phyloP scores from a whole-genome alignment of 148 eudicot genomes.

The Heliamphora exappendiculata region DNA sequence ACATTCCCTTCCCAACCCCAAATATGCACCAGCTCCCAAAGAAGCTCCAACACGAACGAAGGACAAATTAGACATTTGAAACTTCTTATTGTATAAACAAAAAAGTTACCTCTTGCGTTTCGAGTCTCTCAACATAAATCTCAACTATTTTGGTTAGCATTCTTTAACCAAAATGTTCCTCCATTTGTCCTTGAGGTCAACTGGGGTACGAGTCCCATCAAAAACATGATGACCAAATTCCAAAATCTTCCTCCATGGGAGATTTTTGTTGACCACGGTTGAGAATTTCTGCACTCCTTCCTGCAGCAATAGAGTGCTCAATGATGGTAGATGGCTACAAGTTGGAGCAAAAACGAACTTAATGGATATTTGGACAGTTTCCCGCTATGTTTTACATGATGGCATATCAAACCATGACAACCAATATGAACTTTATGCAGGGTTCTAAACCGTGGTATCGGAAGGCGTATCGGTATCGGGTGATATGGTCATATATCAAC shows the following conservation, averaged over 20 bases:
- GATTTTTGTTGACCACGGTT: slow-evolving; percentile 31
- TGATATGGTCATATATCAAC: too few relatives aligned
- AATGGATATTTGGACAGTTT: background rate
- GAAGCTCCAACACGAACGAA: background rate
- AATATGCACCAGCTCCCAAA: background rate
- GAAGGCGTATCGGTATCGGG: too few relatives aligned
- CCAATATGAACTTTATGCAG: too few relatives aligned
- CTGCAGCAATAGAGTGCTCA: slow-evolving; percentile 29
- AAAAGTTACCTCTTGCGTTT: background rate
- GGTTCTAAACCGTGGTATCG: too few relatives aligned
- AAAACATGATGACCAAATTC: slow-evolving; percentile 53
- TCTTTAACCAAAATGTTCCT: slow-evolving; percentile 20
- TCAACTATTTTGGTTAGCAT: background rate
- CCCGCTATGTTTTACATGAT: background rate
- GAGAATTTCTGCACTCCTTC: slow-evolving; percentile 49
- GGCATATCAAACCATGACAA: background rate
- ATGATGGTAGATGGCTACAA: background rate
- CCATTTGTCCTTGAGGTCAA: slow-evolving; percentile 75
- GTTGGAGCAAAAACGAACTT: background rate
- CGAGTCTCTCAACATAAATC: background rate
- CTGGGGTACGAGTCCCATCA: slow-evolving; percentile 53
- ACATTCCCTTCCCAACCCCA: background rate
- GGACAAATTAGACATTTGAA: background rate
- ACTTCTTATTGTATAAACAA: background rate
- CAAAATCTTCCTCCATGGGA: slow-evolving; percentile 66